Base-by-base conservation (phyloP, 2,329 filamentous ascomycete genomes). In the Calonectria pseudoreteaudii region DNA sequence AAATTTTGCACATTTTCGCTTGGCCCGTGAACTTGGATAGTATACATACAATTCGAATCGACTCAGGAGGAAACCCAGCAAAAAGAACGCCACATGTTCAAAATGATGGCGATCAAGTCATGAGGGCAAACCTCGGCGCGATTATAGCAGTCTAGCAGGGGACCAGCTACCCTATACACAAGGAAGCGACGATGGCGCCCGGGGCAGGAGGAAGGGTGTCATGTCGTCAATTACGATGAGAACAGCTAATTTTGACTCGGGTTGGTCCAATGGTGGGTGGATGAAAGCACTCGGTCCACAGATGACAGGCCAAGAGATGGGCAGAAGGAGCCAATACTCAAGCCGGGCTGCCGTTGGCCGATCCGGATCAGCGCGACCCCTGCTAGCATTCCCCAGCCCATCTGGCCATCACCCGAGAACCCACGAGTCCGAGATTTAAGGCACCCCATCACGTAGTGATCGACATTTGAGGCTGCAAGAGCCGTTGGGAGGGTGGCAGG, bases 311-410 rank as follows among this genome's bases (percentile, higher is more conserved):
- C 56, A 62, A 53, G 56, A 36, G 34, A 7, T 14, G 28, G 52
- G 16, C 20, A 36, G 28, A n/a, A 60, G 36, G 31, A 34, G 64
- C 41, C 41, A 66, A 71, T 60, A 62, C 68, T 72, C 66, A 49
- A 47, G 72, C 53, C 38, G 50, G 41, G 50, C 65, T 62, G 66
- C 66, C 47, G 68, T 76, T 74, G 73, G 74, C 30, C 72, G 75
- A 80, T 80, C 77, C 74, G 79, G 79, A 80, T 80, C 79, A 80
- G 66, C 79, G 36, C 73, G 58, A 74, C 58, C 79, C 79, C 73
- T 80, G 78, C 78, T 80, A 79, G 78, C 72, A 73, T 70, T 75
- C 76, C 72, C 74, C 74, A 74, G 73, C 64, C 60, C 73, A 78
- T 80, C 79, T 81, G 77, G 68, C 66, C 77, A 76, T 81, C 76